Conservation (phyloP, 1,284 basidiomycete species). For the Bondarzewia mesenterica region DNA sequence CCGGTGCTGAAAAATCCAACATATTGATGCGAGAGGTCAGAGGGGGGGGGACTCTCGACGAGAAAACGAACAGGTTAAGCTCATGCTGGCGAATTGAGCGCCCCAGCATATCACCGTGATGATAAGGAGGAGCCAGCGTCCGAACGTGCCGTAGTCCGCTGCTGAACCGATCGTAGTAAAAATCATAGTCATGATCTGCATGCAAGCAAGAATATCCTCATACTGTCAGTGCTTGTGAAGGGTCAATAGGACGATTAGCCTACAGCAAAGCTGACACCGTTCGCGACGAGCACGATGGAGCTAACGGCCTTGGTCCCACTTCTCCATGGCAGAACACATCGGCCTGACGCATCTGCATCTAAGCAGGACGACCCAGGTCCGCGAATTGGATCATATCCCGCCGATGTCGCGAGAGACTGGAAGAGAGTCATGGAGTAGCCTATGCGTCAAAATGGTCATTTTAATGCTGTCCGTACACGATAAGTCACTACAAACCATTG, state of each 20-base stretch:
- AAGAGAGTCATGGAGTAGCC: conserved; percentile 65
- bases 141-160: conserved; percentile 75
- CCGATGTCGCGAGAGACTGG: conserved; percentile 58
- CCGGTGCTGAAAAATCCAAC: conserved; percentile 35
- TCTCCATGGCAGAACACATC: conserved; percentile 69
- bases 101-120: conserved; percentile 75
- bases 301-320: conserved; percentile 62
- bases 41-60: not conserved
- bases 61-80: conserved; percentile 46
- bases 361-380: conserved; percentile 63
- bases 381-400: conserved; percentile 58
- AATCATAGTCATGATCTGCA: conserved; percentile 64
- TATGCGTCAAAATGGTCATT: conserved; percentile 5
- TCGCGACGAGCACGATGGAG: conserved; percentile 68
- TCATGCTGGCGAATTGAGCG: conserved; percentile 71
- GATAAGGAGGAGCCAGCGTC: conserved; percentile 66
- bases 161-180: conserved; percentile 79
- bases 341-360: conserved; percentile 44
- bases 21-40: not conserved
- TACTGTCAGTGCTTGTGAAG: conserved; percentile 8
- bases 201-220: not conserved
- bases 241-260: conserved; percentile 21
- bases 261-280: conserved; percentile 70
- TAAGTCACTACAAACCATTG: conserved; percentile 23
- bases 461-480: not conserved